These are phyloP conservation scores for Curvularia lunata DNA, from an alignment of 2,329 filamentous ascomycete genomes.

Conservation along the genomic window DNA sequence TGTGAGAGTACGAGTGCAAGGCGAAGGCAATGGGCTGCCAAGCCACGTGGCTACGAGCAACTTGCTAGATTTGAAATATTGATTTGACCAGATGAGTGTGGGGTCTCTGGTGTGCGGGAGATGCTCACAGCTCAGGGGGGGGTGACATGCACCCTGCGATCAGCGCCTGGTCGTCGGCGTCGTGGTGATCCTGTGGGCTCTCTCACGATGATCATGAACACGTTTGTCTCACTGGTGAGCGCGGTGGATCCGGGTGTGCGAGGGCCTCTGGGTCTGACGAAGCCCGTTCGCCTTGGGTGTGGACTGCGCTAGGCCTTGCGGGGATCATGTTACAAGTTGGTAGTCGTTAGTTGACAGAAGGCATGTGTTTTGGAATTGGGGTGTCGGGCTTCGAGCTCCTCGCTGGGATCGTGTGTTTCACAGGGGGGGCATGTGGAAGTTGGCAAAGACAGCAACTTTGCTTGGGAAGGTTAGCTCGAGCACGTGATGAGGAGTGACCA, in stretches of 20 bases:
- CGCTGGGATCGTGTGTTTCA: neutral
- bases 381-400: neutral
- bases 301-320: neutral
- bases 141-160: conserved; percentile 8
- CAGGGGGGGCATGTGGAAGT: neutral
- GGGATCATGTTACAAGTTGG: neutral
- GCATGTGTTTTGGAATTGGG: neutral
- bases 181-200: conserved; percentile 8
- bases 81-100: conserved; percentile 3
- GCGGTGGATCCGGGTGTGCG: neutral
- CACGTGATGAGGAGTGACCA: neutral
- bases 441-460: neutral
- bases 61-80: conserved; percentile 4
- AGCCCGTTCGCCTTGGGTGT: neutral
- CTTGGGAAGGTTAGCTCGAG: neutral
- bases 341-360: neutral
- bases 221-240: conserved; percentile 2
- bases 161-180: conserved; percentile 5
- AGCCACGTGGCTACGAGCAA: conserved; percentile 18
- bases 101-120: conserved; percentile 1
- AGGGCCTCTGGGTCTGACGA: neutral
- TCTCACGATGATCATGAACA: conserved; percentile 7
- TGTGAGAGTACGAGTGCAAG: conserved; percentile 11
- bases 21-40: conserved; percentile 12
- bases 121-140: conserved; percentile 7